These are phyloP conservation scores for Paramecium pentaurelia DNA, from an alignment of 73 alveolate genomes.

Conservation along the genomic window DNA sequence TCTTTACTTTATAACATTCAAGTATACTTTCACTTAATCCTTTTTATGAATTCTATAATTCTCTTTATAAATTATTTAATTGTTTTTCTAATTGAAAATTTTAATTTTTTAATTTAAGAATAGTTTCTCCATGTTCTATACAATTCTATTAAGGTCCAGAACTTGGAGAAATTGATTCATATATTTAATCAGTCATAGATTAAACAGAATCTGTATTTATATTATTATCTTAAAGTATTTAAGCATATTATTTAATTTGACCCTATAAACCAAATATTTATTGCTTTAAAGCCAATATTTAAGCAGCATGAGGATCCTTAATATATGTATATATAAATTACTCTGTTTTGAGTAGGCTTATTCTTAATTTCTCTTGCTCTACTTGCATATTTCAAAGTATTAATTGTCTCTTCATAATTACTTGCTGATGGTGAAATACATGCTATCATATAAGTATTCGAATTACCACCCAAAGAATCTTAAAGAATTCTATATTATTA, in stretches of 20 bases:
- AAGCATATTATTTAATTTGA: neutral
- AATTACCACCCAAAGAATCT: slow-evolving; percentile 97
- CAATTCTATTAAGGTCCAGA: neutral
- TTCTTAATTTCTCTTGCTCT: slow-evolving; percentile 94
- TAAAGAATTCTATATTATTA: slow-evolving; percentile 78
- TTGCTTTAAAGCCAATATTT: slow-evolving; percentile 75
- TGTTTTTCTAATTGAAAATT: neutral
- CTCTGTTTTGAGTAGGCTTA: slow-evolving; percentile 83
- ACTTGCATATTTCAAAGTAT: slow-evolving; percentile 93
- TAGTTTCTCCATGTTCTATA: neutral
- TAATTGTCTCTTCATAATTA: slow-evolving; percentile 92
- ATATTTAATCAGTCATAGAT: neutral
- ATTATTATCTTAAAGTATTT: neutral
- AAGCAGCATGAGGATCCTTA: slow-evolving; percentile 81
- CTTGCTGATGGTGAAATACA: slow-evolving; percentile 93
- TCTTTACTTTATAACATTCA: neutral
- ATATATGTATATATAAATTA: neutral
- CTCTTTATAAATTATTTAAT: neutral
- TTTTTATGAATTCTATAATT: neutral
- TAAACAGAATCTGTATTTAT: neutral
- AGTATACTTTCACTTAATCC: neutral
- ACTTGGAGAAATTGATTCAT: neutral
- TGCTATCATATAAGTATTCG: slow-evolving; percentile 95
- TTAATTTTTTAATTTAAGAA: neutral
- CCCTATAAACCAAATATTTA: slow-evolving; percentile 62